A percentile compares a stretch with the other conserved stretches of the same genome.
Conservation (phyloP, 179 eudicot genomes). For the Silene noctiflora region DNA sequence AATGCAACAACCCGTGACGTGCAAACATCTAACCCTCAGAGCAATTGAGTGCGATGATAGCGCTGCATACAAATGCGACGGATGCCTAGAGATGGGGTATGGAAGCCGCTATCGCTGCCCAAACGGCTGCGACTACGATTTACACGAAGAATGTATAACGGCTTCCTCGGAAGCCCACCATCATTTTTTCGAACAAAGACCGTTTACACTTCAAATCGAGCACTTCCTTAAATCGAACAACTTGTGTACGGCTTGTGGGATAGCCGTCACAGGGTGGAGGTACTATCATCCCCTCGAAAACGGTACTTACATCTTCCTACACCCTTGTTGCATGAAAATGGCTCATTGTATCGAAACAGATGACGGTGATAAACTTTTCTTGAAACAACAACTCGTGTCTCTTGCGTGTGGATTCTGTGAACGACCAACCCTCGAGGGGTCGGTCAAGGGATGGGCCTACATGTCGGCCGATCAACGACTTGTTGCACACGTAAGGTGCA, state of each 20-base stretch:
- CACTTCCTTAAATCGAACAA: neutral
- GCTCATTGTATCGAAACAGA: neutral
- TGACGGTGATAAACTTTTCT: neutral
- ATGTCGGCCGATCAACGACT: neutral
- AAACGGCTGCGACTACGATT: neutral
- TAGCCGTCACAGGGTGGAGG: neutral
- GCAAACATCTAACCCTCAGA: neutral
- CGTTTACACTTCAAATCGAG: neutral
- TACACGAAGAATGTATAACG: neutral
- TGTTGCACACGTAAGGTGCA: conserved; percentile 13
- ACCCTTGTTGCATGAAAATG: conserved; percentile 14
- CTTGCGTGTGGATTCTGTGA: neutral
- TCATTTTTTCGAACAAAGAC: neutral
- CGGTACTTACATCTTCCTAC: neutral
- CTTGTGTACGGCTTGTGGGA: neutral
- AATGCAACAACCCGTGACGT: neutral
- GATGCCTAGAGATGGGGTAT: neutral
- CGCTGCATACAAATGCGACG: neutral
- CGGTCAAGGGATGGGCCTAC: neutral
- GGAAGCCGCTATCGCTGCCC: neutral
- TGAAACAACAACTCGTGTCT: neutral
- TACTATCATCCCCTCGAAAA: neutral
- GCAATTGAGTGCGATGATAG: neutral
- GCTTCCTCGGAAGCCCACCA: conserved; percentile 5
- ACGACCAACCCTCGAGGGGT: neutral